Evolutionary conservation across 2,329 filamentous ascomycete species (phyloP), one percentile per base, ranked within the genome.

Genomic region (Xylaria sp.): DNA sequence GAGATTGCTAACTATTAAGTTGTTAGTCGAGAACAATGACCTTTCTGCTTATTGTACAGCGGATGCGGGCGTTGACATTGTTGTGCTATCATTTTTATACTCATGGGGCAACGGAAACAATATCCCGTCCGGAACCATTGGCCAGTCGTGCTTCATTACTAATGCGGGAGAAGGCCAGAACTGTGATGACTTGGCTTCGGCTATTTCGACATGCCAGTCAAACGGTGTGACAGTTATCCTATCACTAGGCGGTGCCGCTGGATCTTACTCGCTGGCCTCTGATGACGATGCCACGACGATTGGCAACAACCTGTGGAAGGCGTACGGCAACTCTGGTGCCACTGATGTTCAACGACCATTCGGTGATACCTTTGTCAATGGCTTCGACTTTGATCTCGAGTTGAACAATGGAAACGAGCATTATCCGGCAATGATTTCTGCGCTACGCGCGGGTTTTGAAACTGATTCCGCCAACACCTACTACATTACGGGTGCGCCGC

Each of bases 401-500:
- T 84, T 68, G 35, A 73, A 73, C 72, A 73, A 65, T 25, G 80
- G 79, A 16, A 80, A 77, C 72, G 71, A 77, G 42, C 79, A 79
- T 65, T 81, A 82, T 66, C 79, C 77, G 29, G 72, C 68, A 64
- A 72, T 78, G 71, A 77, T 78, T 54, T 70, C 69, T 21, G 72
- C 68, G 5, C 74, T 80, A 25, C 80, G 78, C 40, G 73, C 72
- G 16, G 77, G 75, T 66, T 81, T 82, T 62, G 75, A 72, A 9
- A 72, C 74, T 0, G 80, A 82, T 64, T 54, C 78, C 9, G 68
- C 71, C 25, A 77, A 79, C 54, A 74, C 72, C 9, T 84, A 83
- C 69, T 82, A 84, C 71, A 83, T 88, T 69, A 82, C 81, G n/a
- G 83, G 81, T 5, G 82, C 83, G 3, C 83, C 83, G 0, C 83